Base-by-base conservation (phyloP, 2,329 filamentous ascomycete genomes). In the Diplocarpon mali region DNA sequence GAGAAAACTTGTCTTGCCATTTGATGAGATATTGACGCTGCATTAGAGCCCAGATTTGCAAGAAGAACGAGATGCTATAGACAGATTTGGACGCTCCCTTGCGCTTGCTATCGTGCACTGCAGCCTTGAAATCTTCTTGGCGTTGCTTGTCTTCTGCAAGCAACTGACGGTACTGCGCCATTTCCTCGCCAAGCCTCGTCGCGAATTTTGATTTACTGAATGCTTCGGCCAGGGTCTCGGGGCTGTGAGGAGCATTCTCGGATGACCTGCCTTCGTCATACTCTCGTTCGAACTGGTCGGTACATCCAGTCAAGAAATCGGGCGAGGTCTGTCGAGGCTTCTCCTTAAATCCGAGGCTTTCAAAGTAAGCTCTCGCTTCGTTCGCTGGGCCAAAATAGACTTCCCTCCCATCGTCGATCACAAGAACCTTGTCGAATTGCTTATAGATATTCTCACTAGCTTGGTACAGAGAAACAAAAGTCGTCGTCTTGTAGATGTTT, bases 1-100 rank as follows among this genome's bases (percentile, higher is more conserved):
- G 70, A n/a, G 80, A 78, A 58, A 89, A 83, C 46, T 81, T 82
- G 61, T 94, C 86, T 62, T 93, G 85, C 68, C 86, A 81, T 67
- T 92, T 92, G 56, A 93, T 79, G 41, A 83, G 70, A 61, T 88
- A 92, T 61, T 93, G 86, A 5, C 87, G 78, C 62, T 86, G 82
- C 73, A 89, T 84, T 50, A 92, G 65, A 1, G 84, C 83, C 81
- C 81, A 89, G 16, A 92, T 72, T 61, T 94, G 88, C 1, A 85
- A 68, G 52, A 88, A 78, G 65, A 92, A 92, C 0, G 86, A 85
- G 43, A 89, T 82, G 1, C 79, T 81, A 65, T 94, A 94, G 29
- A 90, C 83, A 0, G 85, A 90, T 46, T 76, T 78, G 0, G 72
- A 67, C 0, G 85, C 83, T 7, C 79, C 74, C 44, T 80, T 79